These are phyloP conservation scores for Ustilago crameri DNA, from an alignment of 1,284 basidiomycete genomes.

Conservation along the genomic window DNA sequence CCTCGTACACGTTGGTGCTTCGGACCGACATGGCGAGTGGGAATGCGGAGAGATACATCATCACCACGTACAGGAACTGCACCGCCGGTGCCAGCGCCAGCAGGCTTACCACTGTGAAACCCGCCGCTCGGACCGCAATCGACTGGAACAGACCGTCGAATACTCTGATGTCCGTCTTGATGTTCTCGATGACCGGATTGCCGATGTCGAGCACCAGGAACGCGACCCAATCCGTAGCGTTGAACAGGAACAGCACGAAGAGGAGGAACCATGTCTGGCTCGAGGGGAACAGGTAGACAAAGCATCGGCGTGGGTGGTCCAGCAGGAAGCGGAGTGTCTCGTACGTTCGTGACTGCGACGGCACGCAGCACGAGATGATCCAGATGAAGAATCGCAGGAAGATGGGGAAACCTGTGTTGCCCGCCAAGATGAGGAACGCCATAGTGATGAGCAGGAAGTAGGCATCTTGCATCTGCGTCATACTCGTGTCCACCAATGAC, in stretches of 20 bases:
- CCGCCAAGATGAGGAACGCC: constrained; percentile 80
- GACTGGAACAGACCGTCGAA: constrained; percentile 69
- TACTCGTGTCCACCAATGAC: constrained; percentile 87
- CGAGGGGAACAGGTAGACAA: constrained; percentile 92
- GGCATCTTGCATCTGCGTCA: constrained; percentile 86
- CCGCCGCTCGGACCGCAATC: constrained; percentile 83
- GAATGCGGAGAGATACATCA: constrained; percentile 74
- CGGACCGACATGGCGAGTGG: constrained; percentile 79
- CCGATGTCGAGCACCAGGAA: constrained; percentile 90
- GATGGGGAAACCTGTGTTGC: constrained; percentile 80
- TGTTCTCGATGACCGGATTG: constrained; percentile 76
- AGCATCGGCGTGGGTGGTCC: constrained; percentile 93
- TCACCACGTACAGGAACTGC: constrained; percentile 79
- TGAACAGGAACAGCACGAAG: constrained; percentile 76
- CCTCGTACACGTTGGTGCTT: constrained; percentile 98
- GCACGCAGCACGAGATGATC: constrained; percentile 76
- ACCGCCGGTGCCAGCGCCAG: constrained; percentile 82
- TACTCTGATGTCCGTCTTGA: constrained; percentile 74
- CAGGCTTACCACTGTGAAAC: constrained; percentile 81
- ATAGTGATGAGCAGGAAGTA: constrained; percentile 80
- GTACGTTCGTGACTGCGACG: constrained; percentile 74
- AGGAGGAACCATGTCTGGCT: constrained; percentile 90
- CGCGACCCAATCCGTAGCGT: constrained; percentile 83
- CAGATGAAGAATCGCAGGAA: constrained; percentile 72
- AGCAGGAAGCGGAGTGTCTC: constrained; percentile 91